Percentiles rank a stretch among this genome's conserved stretches.
These are phyloP conservation scores for Neurospora sp. DNA, from an alignment of 2,329 filamentous ascomycete genomes.

Conservation along the genomic window DNA sequence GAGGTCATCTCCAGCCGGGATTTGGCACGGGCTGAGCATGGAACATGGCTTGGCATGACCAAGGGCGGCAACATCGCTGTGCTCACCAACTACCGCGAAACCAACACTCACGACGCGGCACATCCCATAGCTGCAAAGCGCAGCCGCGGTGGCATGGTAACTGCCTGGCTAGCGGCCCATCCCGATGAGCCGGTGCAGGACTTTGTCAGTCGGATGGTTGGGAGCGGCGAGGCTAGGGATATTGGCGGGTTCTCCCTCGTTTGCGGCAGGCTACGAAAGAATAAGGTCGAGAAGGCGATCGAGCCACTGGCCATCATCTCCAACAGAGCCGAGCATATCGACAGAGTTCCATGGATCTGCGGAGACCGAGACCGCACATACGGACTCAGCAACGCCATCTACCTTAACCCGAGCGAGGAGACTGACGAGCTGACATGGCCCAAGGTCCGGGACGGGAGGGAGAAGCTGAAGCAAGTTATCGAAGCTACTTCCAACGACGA, in stretches of 20 bases:
- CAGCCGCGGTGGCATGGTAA: slow-evolving; percentile 56
- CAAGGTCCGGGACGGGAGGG: slow-evolving; percentile 46
- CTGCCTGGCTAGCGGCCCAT: slow-evolving; percentile 46
- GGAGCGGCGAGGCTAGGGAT: slow-evolving; percentile 44
- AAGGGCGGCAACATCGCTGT: slow-evolving; percentile 51
- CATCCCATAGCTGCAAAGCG: slow-evolving; percentile 44
- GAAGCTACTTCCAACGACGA: slow-evolving; percentile 28
- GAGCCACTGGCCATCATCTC: slow-evolving; percentile 52
- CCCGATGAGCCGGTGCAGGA: slow-evolving; percentile 36
- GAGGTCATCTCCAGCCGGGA: slow-evolving; percentile 51
- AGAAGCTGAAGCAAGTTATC: slow-evolving; percentile 34
- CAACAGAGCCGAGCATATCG: slow-evolving; percentile 44
- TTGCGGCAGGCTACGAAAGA: slow-evolving; percentile 46
- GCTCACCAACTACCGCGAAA: slow-evolving; percentile 58
- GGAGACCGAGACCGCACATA: slow-evolving; percentile 41
- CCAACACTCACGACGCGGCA: slow-evolving; percentile 34
- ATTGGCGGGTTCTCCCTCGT: slow-evolving; percentile 59
- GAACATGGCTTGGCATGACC: slow-evolving; percentile 58
- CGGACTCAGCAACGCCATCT: slow-evolving; percentile 55
- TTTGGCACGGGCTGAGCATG: slow-evolving; percentile 50
- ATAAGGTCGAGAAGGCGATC: slow-evolving; percentile 17
- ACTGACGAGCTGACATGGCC: slow-evolving; percentile 35
- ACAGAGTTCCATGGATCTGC: slow-evolving; percentile 49
- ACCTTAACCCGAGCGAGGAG: slow-evolving; percentile 34
- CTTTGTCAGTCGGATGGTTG: slow-evolving; percentile 44